phyloP scores from a whole-genome alignment of 805 yeast genomes.

The Candida adriatica region DNA sequence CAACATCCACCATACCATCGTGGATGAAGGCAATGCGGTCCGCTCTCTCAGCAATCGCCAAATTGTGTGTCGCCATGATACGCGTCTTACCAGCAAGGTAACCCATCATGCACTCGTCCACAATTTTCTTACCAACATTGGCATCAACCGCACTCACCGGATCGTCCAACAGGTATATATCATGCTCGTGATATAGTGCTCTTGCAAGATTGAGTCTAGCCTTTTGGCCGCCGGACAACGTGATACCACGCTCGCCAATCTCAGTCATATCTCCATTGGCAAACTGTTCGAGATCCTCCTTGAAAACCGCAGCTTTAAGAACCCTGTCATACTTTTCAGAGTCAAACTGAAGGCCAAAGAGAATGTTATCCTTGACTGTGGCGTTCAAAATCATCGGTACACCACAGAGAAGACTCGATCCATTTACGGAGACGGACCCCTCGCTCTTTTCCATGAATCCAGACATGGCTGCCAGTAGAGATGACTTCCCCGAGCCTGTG shows the following conservation, averaged over 20 bases:
- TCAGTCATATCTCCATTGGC: constrained; percentile 73
- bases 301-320: constrained; percentile 56
- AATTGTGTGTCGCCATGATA: constrained; percentile 82
- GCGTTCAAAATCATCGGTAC: constrained; percentile 79
- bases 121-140: constrained; percentile 68
- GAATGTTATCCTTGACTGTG: constrained; percentile 65
- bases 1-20: constrained; percentile 58
- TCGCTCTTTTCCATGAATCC: constrained; percentile 58
- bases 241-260: constrained; percentile 80
- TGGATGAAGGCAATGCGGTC: constrained; percentile 61
- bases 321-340: constrained; percentile 44
- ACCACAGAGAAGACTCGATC: constrained; percentile 47
- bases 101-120: constrained; percentile 58
- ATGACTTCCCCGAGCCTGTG: constrained; percentile 77
- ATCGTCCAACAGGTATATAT: constrained; percentile 56
- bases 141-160: constrained; percentile 67
- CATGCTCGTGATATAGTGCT: constrained; percentile 55
- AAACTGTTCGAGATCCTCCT: constrained; percentile 52
- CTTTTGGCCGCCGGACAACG: constrained; percentile 70
- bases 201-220: constrained; percentile 60
- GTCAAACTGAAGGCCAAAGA: constrained; percentile 55
- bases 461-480: constrained; percentile 59
- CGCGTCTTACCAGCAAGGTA: constrained; percentile 51
- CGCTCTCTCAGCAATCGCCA: constrained; percentile 59
- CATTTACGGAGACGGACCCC: constrained; percentile 43